phyloP scores from a whole-genome alignment of 164 flowering plant species.

The Annona cherimola region DNA sequence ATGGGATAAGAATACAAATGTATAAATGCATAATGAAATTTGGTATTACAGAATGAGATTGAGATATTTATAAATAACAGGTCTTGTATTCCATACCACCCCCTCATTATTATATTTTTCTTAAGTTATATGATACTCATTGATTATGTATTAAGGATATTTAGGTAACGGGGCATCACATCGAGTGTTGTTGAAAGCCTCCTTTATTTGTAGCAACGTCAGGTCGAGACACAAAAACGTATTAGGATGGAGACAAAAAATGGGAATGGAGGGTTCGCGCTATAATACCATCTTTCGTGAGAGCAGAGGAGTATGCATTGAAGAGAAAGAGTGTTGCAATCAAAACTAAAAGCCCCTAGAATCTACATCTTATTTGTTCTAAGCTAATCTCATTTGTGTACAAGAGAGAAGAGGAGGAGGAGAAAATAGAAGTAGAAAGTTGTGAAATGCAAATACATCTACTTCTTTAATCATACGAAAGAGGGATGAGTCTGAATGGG shows the following conservation, averaged over 20 bases:
- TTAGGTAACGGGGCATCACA: no score
- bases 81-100: no score
- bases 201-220: conserved; percentile 66
- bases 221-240: conserved; percentile 34
- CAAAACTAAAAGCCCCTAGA: conserved; percentile 16
- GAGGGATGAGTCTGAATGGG: not conserved
- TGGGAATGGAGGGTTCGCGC: conserved; percentile 2
- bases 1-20: no score
- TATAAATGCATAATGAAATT: no score
- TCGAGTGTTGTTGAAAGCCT: conserved; percentile 57
- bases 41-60: no score
- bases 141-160: no score
- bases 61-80: no score
- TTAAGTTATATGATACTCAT: no score
- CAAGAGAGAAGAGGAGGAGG: not conserved
- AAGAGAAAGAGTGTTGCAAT: conserved; percentile 22
- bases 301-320: conserved; percentile 39
- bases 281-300: conserved; percentile 63
- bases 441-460: not conserved
- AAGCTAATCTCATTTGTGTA: not conserved
- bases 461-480: not conserved
- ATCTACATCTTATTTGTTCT: conserved; percentile 17
- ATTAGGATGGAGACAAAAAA: not conserved
- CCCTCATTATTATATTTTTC: no score
- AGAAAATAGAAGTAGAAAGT: not conserved